Evolutionary conservation across 768 basidiomycete genomes (phyloP), one percentile per base, ranked within the genome.

Genomic region (Kwoniella shandongensis): DNA sequence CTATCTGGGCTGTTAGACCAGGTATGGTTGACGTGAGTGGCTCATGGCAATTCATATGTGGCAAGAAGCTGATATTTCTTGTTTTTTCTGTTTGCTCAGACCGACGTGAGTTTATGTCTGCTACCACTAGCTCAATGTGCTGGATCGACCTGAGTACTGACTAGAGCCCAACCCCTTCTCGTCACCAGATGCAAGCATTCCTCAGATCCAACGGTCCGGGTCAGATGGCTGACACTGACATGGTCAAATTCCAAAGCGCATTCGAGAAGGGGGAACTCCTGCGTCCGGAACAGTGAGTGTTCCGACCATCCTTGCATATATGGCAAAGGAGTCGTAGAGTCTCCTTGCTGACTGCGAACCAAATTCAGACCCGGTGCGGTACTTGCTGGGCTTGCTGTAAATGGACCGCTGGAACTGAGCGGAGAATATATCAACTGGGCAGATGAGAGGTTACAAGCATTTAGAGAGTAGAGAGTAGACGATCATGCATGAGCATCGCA

Each of bases 361-460:
- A n/a, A n/a, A n/a, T 8, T 18, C 41, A 69, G 67, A 46, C 75
- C 76, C 0, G 76, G 74, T 8, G 47, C 63, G 2, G 66, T 91
- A 51, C 84, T 92, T 62, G 91, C 91, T 11, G 82, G 83, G 6
- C 78, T 93, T 20, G 82, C 86, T 1, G 70, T 93, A n/a, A 66
- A 72, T 15, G 90, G 88, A 18, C 80, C 85, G 4, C 79, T 80
- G 63, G 76, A 79, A 3, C 73, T 90, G 39, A 87, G 81, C 51
- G 92, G 92, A 22, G 78, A 84, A 66, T 97, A 91, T 70, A 79
- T 93, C 52, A 84, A 80, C 67, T 94, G 91, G 89, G 83, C 89
- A 67, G 82, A 83, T 22, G 84, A 85, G 23, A 83, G 61, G 18
- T 39, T 73, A 20, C 22, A 40, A 29, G 48, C 55, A 27, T 50